These are phyloP conservation scores for Hanseniaspora taiwanica DNA, from an alignment of 805 yeast genomes.

Conservation along the genomic window DNA sequence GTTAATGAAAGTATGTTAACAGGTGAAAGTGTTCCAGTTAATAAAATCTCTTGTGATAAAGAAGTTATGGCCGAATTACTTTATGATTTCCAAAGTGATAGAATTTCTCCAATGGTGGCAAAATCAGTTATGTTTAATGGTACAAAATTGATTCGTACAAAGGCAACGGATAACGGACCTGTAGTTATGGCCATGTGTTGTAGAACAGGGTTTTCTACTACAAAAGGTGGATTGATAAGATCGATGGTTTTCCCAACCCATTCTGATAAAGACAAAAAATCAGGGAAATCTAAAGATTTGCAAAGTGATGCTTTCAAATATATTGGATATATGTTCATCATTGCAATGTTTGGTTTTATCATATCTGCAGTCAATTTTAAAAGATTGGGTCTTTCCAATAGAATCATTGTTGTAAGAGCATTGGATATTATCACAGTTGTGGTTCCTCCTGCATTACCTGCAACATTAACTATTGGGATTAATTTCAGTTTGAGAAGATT, in stretches of 20 bases:
- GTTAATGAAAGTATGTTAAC: conserved; percentile 97
- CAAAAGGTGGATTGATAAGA: conserved; percentile 85
- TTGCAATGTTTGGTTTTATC: conserved; percentile 76
- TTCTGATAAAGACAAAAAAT: conserved; percentile 48
- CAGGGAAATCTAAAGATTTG: conserved; percentile 25
- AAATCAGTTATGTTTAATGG: conserved; percentile 77
- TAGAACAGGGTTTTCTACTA: conserved; percentile 87
- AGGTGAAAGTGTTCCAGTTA: conserved; percentile 95
- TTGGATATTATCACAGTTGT: conserved; percentile 90
- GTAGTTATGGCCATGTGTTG: conserved; percentile 75
- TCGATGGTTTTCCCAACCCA: conserved; percentile 97
- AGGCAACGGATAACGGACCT: conserved; percentile 39
- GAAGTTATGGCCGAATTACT: conserved; percentile 42
- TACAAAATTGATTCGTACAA: conserved; percentile 74
- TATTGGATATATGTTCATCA: conserved; percentile 83
- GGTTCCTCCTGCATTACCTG: conserved; percentile 97
- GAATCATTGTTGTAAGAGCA: conserved; percentile 72
- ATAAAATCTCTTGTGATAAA: conserved; percentile 51
- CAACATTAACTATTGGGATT: conserved; percentile 92
- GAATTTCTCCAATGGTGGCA: conserved; percentile 51
- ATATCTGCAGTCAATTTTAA: conserved; percentile 76
- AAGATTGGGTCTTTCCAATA: conserved; percentile 54
- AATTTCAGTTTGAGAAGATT: conserved; percentile 78
- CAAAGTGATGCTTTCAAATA: conserved; percentile 91
- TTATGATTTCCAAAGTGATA: conserved; percentile 40